These are phyloP conservation scores for Astrothelium macrocarpum DNA, from an alignment of 495 filamentous ascomycete genomes.

Conservation along the genomic window DNA sequence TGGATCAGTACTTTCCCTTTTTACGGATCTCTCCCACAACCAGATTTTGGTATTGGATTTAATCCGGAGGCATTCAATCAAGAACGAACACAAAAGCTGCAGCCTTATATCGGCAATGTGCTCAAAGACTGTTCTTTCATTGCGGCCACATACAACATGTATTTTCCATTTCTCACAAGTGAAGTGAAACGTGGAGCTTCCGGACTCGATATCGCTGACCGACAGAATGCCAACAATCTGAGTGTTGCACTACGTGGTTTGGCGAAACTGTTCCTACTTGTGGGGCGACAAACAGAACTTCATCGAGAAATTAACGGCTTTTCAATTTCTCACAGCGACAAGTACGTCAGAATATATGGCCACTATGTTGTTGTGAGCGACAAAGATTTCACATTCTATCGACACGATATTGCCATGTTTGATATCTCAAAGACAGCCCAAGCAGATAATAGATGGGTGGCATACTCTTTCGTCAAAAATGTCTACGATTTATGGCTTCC, in stretches of 20 bases:
- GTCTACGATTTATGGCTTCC: slow-evolving; percentile 21
- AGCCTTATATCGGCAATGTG: background rate
- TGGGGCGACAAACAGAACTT: slow-evolving; percentile 32
- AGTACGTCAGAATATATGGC: slow-evolving; percentile 29
- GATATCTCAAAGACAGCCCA: slow-evolving; percentile 8
- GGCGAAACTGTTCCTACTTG: slow-evolving; percentile 15
- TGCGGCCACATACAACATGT: slow-evolving; percentile 20
- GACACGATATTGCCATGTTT: slow-evolving; percentile 16
- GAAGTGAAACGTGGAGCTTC: slow-evolving; percentile 19
- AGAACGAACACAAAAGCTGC: slow-evolving; percentile 15
- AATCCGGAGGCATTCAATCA: slow-evolving; percentile 12
- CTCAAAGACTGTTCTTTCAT: slow-evolving; percentile 11
- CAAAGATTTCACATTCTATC: slow-evolving; percentile 13
- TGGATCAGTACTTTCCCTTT: slow-evolving; percentile 34
- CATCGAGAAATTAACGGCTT: slow-evolving; percentile 37
- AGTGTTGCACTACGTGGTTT: slow-evolving; percentile 9
- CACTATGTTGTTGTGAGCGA: slow-evolving; percentile 23
- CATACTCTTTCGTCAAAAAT: slow-evolving; percentile 23
- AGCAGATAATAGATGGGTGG: slow-evolving; percentile 21
- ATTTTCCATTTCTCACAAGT: slow-evolving; percentile 20
- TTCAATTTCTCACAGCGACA: slow-evolving; percentile 40
- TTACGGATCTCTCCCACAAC: slow-evolving; percentile 31
- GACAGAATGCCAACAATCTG: slow-evolving; percentile 21
- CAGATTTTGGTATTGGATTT: slow-evolving; percentile 36
- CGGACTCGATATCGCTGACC: slow-evolving; percentile 21